Evolutionary conservation across 306 rosid genomes (phyloP), one percentile per base, ranked within the genome.

Genomic region (Ammopiptanthus mongolicus): DNA sequence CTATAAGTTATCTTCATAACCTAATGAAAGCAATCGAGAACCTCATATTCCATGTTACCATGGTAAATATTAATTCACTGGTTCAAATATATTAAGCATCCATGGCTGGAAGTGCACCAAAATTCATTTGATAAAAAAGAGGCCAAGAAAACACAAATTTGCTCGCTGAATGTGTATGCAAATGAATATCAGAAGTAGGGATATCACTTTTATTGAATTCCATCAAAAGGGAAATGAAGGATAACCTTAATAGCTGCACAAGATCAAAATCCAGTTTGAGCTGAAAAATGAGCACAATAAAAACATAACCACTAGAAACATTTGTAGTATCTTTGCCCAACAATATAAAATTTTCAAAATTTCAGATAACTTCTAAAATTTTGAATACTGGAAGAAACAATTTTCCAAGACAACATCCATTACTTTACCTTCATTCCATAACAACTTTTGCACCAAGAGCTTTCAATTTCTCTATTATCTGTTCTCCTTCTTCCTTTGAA

Each of bases 401-500:
- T 81, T 65, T 42, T 29, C 76, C 10, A 48, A 25, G 52, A 65
- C 42, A 67, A 58, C 71, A 44, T 58, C 28, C 22, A 41, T 41
- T 6, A 18, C 56, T 28, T 60, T 46, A 29, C 74, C 81, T 67
- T 91, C 86, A 93, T 78, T 93, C 97, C 73, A 93, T 73, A 68
- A 91, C 83, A 77, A 93, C 97, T 68, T 88, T 89, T 6, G 97
- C 98, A 8, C 98, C 97, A 50, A 93, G 87, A 70, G 96, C 92
- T 87, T 88, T 91, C 91, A 91, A 11, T 82, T 93, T 93, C 85
- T 93, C 98, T 2, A 93, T 61, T 48, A 93, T 69, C 52, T 91
- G 91, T 66, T 91, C 98, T 64, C 89, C 96, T 74, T 93, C 97
- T 80, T 91, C 98, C 90, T 93, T 93, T 31, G 98, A 86, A 65